A percentile compares a stretch with the other conserved stretches of the same genome.
Conservation (phyloP, 2,329 filamentous ascomycete genomes). For the Aureobasidium pullulans region DNA sequence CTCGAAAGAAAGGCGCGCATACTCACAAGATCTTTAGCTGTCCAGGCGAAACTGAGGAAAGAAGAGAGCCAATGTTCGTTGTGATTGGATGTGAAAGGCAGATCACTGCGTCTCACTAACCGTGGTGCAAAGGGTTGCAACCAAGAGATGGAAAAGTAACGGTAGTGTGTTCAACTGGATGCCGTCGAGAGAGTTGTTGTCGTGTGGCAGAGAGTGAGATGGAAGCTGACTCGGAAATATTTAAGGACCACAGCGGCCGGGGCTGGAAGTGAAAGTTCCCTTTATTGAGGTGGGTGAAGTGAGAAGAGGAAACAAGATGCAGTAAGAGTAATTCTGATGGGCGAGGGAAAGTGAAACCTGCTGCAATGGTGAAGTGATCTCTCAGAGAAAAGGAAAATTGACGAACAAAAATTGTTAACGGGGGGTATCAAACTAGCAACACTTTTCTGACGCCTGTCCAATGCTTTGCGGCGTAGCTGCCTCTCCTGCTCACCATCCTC, state of each 20-base stretch:
- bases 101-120: too few relatives aligned
- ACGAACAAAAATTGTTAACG: background rate
- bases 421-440: slow-evolving; percentile 8
- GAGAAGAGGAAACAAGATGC: background rate
- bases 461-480: background rate
- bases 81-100: too few relatives aligned
- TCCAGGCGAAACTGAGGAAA: too few relatives aligned
- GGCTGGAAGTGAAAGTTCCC: too few relatives aligned
- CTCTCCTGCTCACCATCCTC: background rate
- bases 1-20: too few relatives aligned
- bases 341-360: background rate
- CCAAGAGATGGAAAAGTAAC: background rate
- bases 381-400: background rate
- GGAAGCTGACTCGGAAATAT: background rate
- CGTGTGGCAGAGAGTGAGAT: background rate
- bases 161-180: background rate
- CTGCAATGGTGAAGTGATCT: background rate
- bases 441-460: background rate
- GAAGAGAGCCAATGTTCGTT: too few relatives aligned
- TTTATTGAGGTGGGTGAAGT: background rate
- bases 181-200: background rate
- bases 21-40: too few relatives aligned
- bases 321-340: background rate
- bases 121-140: too few relatives aligned
- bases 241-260: too few relatives aligned